phyloP scores from a whole-genome alignment of 306 rosid genomes.

The Psophocarpus tetragonolobus region DNA sequence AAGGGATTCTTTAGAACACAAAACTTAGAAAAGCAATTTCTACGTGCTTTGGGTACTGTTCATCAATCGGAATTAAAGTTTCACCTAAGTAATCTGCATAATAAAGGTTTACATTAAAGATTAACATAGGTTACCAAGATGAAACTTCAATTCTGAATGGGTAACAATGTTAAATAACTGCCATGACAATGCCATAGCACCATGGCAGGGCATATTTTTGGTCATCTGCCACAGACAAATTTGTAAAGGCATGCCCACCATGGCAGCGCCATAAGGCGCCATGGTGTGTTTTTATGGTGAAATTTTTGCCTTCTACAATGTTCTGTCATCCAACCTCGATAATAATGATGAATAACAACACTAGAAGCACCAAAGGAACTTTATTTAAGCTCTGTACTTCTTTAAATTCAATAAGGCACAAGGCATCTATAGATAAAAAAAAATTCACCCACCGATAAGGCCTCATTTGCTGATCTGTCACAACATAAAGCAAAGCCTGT shows the following conservation, averaged over 20 bases:
- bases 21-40: background rate
- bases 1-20: background rate
- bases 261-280: too few species aligned
- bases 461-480: slow-evolving; percentile 75
- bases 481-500: slow-evolving; percentile 85
- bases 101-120: background rate
- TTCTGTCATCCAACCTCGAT: too few species aligned
- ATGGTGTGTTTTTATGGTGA: too few species aligned
- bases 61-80: background rate
- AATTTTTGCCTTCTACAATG: too few species aligned
- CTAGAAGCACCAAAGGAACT: background rate
- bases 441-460: slow-evolving; percentile 62
- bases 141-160: background rate
- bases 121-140: background rate
- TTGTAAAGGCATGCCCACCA: too few species aligned
- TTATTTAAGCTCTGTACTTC: background rate
- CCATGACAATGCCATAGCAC: too few species aligned
- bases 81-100: background rate
- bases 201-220: too few species aligned
- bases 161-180: too few species aligned
- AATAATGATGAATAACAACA: background rate
- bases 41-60: background rate
- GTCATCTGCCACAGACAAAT: too few species aligned
- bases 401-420: background rate
- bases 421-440: background rate